Base-by-base conservation (phyloP, 1,284 basidiomycete species). In the Fereydounia khargensis region DNA sequence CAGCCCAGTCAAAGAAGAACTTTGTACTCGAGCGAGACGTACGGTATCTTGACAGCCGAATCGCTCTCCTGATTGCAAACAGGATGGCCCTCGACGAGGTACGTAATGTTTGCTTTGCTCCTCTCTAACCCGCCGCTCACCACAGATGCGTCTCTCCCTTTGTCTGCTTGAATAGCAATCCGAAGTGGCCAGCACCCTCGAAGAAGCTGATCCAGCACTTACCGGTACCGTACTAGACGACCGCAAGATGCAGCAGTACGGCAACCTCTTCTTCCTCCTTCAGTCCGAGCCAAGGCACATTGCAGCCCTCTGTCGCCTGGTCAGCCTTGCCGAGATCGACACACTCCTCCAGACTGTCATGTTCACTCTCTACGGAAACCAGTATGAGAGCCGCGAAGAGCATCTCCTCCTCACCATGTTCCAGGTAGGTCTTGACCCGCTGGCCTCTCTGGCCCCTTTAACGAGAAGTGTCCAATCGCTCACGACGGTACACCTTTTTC, bases 321-420 rank as follows among this genome's bases (percentile, higher is more conserved):
- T 98, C 78, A 90, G 87, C 63, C 79, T 98, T 31, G 85, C 88
- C 35, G 94, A 98, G 80, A 97, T 98, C 70, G 94, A 99, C 78
- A 96, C 92, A 31, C 86, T 99, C 43, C 84, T 99, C 19, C 95
- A 99, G 78, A 99, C 95, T 4, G 94, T 99, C 79, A 98, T 99
- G 95, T 98, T 98, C 79, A 97, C 94, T 16, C 84, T 99, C 25
- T 98, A 97, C 77, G 95, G 94, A 64, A 97, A 97, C 80, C 95
- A 98, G 79, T 98, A 98, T 80, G 95, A 98, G 79, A 91, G 88
- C 73, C 83, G 94, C 67, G 95, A 98, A 80, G 95, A 99, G 79
- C 95, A 98, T 78, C 80, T 99, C 36, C 85, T 98, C 47, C 82
- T 99, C 64, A 97, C 94, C 50, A 97, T 99, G 94, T 97, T 99